Conservation (phyloP, 2,329 filamentous ascomycete genomes). For the Aureobasidium vineae region DNA sequence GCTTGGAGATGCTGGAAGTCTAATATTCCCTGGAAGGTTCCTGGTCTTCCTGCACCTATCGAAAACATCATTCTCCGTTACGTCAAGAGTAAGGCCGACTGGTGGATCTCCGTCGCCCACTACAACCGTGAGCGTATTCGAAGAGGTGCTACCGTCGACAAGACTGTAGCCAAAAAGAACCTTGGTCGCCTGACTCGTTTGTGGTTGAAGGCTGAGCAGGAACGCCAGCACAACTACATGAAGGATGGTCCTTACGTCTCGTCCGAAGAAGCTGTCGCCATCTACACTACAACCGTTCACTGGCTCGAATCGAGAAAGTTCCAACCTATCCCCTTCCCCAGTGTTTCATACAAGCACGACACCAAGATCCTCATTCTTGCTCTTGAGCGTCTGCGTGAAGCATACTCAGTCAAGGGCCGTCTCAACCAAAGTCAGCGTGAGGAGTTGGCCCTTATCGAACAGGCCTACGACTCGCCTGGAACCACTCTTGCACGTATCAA, state of each 20-base stretch:
- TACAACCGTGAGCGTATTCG: constrained; percentile 98
- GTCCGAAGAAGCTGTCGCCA: constrained; percentile 96
- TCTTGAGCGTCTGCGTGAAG: constrained; percentile 86
- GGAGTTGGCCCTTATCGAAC: constrained; percentile 93
- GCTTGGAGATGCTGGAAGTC: constrained; percentile 99
- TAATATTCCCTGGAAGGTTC: constrained; percentile 99
- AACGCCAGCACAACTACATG: constrained; percentile 98
- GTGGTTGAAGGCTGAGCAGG: constrained; percentile 98
- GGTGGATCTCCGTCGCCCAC: constrained; percentile 99
- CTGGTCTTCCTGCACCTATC: constrained; percentile 90
- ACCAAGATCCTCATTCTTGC: constrained; percentile 98
- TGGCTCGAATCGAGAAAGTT: constrained; percentile 99
- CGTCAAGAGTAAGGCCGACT: constrained; percentile 98
- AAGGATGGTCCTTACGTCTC: constrained; percentile 99
- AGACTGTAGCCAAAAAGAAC: constrained; percentile 99
- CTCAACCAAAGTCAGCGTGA: constrained; percentile 97
- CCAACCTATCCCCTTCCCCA: constrained; percentile 97
- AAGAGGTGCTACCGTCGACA: constrained; percentile 94
- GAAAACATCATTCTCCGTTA: constrained; percentile 99
- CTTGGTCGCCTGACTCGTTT: constrained; percentile 88
- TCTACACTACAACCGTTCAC: constrained; percentile 98
- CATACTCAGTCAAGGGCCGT: constrained; percentile 95
- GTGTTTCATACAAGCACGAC: constrained; percentile 98
- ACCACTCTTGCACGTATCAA: constrained; percentile 96
- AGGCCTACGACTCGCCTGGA: constrained; percentile 96